phyloP scores from a whole-genome alignment of 2,329 filamentous ascomycete genomes.

The Arthrinium puccinioides region DNA sequence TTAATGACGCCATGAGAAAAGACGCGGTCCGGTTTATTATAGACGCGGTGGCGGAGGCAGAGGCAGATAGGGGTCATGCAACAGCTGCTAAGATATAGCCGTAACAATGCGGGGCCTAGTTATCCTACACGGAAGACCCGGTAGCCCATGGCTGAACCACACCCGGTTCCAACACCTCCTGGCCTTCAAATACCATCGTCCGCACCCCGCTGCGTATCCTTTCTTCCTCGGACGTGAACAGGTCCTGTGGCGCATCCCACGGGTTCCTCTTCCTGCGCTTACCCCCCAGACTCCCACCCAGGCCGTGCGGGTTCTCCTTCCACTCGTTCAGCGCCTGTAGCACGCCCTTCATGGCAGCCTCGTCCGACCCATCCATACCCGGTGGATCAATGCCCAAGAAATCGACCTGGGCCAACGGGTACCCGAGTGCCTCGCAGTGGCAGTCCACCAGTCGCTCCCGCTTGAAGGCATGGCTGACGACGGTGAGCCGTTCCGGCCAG shows the following conservation, averaged over 20 bases:
- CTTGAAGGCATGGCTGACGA: constrained; percentile 68
- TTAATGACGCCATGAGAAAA: constrained; percentile 57
- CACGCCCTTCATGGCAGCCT: constrained; percentile 32
- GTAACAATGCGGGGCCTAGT: neutral
- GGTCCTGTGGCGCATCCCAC: constrained; percentile 34
- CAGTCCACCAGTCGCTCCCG: constrained; percentile 51
- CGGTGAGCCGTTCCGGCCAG: constrained; percentile 53
- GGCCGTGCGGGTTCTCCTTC: constrained; percentile 45
- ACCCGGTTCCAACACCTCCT: constrained; percentile 33
- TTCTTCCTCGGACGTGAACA: constrained; percentile 32
- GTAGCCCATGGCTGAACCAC: constrained; percentile 32
- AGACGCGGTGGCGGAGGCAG: constrained; percentile 30
- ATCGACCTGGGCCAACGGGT: constrained; percentile 32
- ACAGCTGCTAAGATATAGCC: constrained; percentile 17
- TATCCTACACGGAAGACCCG: neutral
- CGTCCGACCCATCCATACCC: constrained; percentile 30
- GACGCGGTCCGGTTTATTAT: constrained; percentile 60
- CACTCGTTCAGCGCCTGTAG: constrained; percentile 38
- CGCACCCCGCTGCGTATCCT: constrained; percentile 28
- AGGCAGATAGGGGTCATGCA: constrained; percentile 17
- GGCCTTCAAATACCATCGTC: constrained; percentile 23
- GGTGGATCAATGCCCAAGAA: constrained; percentile 62
- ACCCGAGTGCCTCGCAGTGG: constrained; percentile 58
- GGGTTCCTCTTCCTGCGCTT: constrained; percentile 45
- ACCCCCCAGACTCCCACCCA: constrained; percentile 31